These are phyloP conservation scores for Colletotrichum camelliae DNA, from an alignment of 2,329 filamentous ascomycete species.

Conservation along the genomic window DNA sequence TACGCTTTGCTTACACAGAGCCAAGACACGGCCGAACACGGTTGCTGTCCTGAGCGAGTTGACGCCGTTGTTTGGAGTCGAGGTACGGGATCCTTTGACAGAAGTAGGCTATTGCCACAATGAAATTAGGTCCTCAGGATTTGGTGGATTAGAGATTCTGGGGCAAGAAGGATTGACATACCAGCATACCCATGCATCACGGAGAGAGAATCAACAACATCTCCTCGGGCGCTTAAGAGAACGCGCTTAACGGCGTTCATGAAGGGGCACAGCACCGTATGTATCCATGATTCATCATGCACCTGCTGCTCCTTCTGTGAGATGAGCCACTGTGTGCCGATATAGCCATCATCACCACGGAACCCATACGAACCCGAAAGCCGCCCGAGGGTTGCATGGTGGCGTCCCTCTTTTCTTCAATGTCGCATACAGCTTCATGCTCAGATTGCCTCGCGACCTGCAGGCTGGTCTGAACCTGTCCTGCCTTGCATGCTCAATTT, in stretches of 20 bases:
- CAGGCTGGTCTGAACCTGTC: constrained; percentile 4
- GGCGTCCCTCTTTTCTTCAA: background rate
- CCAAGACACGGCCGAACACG: constrained; percentile 17
- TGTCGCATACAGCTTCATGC: background rate
- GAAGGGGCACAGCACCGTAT: background rate
- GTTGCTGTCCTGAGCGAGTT: background rate
- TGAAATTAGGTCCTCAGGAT: background rate
- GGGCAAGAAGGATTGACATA: background rate
- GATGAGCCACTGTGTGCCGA: background rate
- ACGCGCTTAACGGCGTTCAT: background rate
- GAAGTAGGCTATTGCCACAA: background rate
- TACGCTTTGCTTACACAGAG: constrained; percentile 19
- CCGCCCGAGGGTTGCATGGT: constrained; percentile 20
- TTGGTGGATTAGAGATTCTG: background rate
- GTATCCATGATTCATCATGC: background rate
- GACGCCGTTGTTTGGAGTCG: background rate
- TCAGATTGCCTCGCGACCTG: background rate
- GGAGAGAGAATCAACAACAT: background rate
- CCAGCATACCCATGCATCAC: background rate
- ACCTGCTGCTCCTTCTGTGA: background rate
- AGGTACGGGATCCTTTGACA: background rate
- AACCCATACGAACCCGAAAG: background rate
- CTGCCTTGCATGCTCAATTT: background rate
- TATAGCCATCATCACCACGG: background rate
- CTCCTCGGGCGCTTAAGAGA: background rate